These are phyloP conservation scores for Lepidium africanum DNA, from an alignment of 345 rosid genomes.

Conservation along the genomic window DNA sequence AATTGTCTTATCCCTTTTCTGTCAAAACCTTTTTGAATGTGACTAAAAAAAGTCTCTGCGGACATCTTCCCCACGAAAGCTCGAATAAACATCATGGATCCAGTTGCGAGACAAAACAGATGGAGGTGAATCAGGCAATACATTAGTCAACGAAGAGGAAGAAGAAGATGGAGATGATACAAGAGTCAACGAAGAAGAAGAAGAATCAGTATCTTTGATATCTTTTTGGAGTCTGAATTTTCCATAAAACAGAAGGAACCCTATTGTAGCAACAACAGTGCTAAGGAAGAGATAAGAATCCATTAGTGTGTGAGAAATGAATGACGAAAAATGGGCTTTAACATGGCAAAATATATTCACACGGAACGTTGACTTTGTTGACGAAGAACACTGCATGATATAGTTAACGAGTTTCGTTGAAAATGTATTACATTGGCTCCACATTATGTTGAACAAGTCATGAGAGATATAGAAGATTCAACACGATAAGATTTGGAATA, in stretches of 20 bases:
- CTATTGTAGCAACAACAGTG: not conserved
- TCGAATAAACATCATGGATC: constrained; percentile 1
- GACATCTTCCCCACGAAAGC: not conserved
- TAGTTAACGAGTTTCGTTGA: not conserved
- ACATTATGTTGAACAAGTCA: too few species aligned
- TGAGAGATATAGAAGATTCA: too few species aligned
- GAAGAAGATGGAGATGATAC: not conserved
- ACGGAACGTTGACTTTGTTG: not conserved
- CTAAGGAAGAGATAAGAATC: not conserved
- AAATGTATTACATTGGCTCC: not conserved
- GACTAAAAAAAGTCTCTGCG: not conserved
- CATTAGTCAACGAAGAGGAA: not conserved
- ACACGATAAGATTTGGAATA: not conserved
- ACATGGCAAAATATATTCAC: not conserved
- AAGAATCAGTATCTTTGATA: not conserved
- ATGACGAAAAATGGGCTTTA: not conserved
- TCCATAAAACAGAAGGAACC: not conserved
- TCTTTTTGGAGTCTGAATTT: not conserved
- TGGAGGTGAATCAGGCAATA: not conserved
- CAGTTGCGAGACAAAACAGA: not conserved
- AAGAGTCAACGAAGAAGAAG: not conserved
- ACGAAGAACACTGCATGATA: not conserved
- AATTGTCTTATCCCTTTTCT: not conserved
- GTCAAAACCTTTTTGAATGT: not conserved
- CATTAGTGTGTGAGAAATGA: too few species aligned